These are phyloP conservation scores for Pyrenopolyporus hunteri DNA, from an alignment of 495 filamentous ascomycete genomes.

Conservation along the genomic window DNA sequence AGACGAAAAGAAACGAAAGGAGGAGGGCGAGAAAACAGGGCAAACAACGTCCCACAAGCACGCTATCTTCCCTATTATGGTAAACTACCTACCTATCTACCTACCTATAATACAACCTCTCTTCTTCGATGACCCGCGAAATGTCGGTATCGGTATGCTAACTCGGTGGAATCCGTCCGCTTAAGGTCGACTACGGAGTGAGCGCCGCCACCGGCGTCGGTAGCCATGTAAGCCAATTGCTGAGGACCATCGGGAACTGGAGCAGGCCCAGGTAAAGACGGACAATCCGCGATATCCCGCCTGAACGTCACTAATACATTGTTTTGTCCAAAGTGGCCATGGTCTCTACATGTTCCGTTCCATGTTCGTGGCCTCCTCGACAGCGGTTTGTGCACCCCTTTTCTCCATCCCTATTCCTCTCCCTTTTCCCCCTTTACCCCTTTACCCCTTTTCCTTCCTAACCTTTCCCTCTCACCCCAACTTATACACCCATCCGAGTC, in stretches of 20 bases:
- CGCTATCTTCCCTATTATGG: no score
- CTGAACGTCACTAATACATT: slow-evolving; percentile 1
- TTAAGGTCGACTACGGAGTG: slow-evolving; percentile 25
- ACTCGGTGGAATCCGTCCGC: not conserved
- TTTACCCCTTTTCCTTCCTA: no score
- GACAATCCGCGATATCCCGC: no score
- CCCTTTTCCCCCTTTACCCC: not conserved
- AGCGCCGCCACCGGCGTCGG: slow-evolving; percentile 11
- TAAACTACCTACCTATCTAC: no score
- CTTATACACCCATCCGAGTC: not conserved
- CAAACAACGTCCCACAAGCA: no score
- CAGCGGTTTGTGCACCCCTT: slow-evolving; percentile 14
- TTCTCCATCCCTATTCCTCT: not conserved
- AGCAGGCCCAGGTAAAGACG: slow-evolving; percentile 30
- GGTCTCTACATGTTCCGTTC: slow-evolving; percentile 33
- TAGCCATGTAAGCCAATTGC: slow-evolving; percentile 29
- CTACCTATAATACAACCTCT: no score
- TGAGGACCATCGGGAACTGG: slow-evolving; percentile 32
- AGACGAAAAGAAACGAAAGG: no score
- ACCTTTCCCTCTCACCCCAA: not conserved
- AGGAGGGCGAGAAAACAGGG: no score
- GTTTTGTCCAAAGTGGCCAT: slow-evolving; percentile 12
- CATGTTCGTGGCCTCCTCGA: slow-evolving; percentile 28
- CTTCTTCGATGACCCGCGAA: not conserved
- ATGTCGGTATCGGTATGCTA: not conserved